phyloP scores from a whole-genome alignment of 1,284 basidiomycete species.

The Cryptococcus hybrid region DNA sequence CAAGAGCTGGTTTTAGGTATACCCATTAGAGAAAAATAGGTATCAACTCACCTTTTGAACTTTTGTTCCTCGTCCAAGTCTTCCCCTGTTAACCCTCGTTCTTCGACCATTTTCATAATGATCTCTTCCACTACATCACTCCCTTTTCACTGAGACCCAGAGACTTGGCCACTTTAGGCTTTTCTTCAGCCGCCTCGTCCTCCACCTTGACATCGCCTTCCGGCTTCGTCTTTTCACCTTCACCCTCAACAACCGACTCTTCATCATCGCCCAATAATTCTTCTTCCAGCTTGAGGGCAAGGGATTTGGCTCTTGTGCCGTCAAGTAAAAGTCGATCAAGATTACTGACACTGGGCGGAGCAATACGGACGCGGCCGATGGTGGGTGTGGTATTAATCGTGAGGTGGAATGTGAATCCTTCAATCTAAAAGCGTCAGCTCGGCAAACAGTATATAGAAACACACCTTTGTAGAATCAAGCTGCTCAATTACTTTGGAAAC shows the following conservation, averaged over 20 bases:
- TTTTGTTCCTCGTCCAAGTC: conserved; percentile 30
- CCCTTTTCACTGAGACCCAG: conserved; percentile 32
- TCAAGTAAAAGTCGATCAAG: conserved; percentile 77
- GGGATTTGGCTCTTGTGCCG: conserved; percentile 65
- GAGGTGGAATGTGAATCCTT: conserved; percentile 88
- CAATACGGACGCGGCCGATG: conserved; percentile 68
- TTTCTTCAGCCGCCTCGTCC: conserved; percentile 5
- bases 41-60: conserved; percentile 26
- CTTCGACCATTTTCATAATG: conserved; percentile 29
- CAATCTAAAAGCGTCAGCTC: conserved; percentile 60
- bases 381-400: conserved; percentile 76
- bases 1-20: background rate
- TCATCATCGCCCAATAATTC: conserved; percentile 52
- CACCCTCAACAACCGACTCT: conserved; percentile 32
- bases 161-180: conserved; percentile 7
- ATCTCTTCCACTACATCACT: conserved; percentile 42
- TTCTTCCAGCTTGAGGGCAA: conserved; percentile 71
- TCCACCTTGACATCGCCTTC: background rate
- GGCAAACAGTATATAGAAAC: conserved; percentile 1
- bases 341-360: conserved; percentile 74
- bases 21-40: background rate
- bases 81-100: conserved; percentile 26
- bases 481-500: conserved; percentile 69
- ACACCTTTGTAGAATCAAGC: conserved; percentile 77
- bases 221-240: background rate